A percentile compares a stretch with the other conserved stretches of the same genome.
phyloP scores from a whole-genome alignment of 257 asterid genomes.

The Solanum chiquidenum region DNA sequence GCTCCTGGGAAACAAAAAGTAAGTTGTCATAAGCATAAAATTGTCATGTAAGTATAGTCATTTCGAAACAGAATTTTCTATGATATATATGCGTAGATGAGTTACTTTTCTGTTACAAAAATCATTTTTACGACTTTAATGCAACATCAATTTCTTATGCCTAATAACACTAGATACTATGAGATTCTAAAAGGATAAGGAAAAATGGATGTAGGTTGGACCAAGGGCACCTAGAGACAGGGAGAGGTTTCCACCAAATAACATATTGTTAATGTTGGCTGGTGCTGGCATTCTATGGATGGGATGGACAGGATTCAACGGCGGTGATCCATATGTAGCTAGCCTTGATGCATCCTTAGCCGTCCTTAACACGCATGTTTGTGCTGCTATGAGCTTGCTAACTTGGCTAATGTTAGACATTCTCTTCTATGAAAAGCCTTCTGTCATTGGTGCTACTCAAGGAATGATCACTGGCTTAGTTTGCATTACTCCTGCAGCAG shows the following conservation, averaged over 20 bases:
- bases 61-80: neutral
- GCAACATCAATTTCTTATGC: neutral
- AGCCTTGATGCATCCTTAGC: slow-evolving; percentile 71
- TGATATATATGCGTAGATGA: neutral
- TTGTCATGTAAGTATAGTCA: neutral
- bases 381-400: slow-evolving; percentile 69
- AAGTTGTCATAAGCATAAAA: neutral
- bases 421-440: slow-evolving; percentile 57
- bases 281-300: slow-evolving; percentile 76
- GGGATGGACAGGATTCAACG: slow-evolving; percentile 93
- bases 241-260: slow-evolving; percentile 64
- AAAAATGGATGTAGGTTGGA: slow-evolving; percentile 38
- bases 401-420: slow-evolving; percentile 65
- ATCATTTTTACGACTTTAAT: neutral
- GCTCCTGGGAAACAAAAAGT: neutral
- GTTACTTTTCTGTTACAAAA: neutral
- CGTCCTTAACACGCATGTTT: slow-evolving; percentile 56
- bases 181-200: neutral
- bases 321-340: slow-evolving; percentile 64
- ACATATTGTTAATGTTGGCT: slow-evolving; percentile 55
- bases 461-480: slow-evolving; percentile 88
- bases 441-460: slow-evolving; percentile 77
- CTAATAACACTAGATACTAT: neutral
- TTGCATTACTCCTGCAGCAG: slow-evolving; percentile 87
- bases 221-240: slow-evolving; percentile 52